Evolutionary conservation across 768 basidiomycete genomes (phyloP), one percentile per base, ranked within the genome.

Genomic region (Daedalea quercina): DNA sequence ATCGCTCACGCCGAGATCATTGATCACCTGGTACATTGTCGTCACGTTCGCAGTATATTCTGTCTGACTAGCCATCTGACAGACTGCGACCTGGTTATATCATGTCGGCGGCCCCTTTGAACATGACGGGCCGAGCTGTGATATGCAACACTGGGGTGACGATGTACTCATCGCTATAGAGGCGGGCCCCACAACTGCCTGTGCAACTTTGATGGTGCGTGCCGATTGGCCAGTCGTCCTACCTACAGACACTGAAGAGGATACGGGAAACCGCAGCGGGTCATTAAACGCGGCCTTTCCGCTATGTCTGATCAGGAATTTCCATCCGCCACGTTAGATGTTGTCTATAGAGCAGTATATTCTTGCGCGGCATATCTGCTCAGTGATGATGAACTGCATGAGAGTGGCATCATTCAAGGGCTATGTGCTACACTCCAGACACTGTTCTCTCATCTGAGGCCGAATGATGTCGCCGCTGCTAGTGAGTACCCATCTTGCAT

Each of bases 31-130:
- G 86, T 85, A 59, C 59, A 76, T 62, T 31, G 28, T 11, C 28
- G 11, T 31, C 28, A 11, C 28, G 11, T 31, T 31, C 28, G 4
- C 6, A 31, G 28, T 31, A 31, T n/a, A n/a, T 31, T 11, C 6
- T 11, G 11, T 6, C 11, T 4, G 28, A 31, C 28, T 31, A 4
- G 11, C 11, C 11, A 11, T 40, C 15, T 40, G 13, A 26, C 50
- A 84, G 84, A 80, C 77, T 12, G 67, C 73, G 28, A 70, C 71
- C 22, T 86, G 81, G 76, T 66, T 86, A 44, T 73, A 68, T 55
- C 74, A 78, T 58, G 56, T 73, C 15, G 66, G 72, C 24, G 44
- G 34, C 11, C 22, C 33, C 9, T 26, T 49, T 22, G 25, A 25
- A 9, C 40, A 23, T 3, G 55, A 52, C 19, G 28, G 28, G 37